Evolutionary conservation across 2,329 filamentous ascomycete genomes (phyloP).

Genomic region (Lasiodiplodia sp.): DNA sequence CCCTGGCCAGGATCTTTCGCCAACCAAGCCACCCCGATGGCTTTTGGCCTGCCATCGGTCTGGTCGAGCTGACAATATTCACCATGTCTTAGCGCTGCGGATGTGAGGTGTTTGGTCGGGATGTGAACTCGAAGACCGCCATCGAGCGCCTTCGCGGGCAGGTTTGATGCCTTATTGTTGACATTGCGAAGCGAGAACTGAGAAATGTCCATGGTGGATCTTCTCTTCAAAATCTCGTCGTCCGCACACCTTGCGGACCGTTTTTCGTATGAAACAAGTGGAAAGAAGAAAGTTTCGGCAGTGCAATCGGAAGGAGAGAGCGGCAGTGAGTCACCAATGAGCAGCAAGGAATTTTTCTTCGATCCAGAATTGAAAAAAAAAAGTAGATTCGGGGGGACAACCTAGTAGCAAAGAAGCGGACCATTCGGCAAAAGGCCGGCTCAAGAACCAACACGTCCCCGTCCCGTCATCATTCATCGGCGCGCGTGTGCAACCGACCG

Average conservation of each 20-base stretch:
- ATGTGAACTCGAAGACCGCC: constrained; percentile 67
- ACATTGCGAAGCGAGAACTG: constrained; percentile 13
- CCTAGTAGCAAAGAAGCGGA: background rate
- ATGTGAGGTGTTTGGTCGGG: constrained; percentile 62
- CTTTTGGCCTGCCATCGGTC: constrained; percentile 48
- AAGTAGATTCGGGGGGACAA: background rate
- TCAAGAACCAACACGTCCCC: constrained; percentile 17
- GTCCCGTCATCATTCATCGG: constrained; percentile 15
- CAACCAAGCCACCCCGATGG: constrained; percentile 69
- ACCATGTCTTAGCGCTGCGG: constrained; percentile 63
- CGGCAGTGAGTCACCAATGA: background rate
- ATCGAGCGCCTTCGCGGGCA: constrained; percentile 57
- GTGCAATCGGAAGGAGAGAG: background rate
- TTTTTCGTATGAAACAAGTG: background rate
- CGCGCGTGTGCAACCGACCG: background rate
- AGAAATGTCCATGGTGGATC: constrained; percentile 20
- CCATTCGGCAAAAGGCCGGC: background rate
- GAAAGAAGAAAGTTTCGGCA: background rate
- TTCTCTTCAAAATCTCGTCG: background rate
- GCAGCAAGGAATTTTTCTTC: constrained; percentile 10
- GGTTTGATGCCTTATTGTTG: constrained; percentile 59
- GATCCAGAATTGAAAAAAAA: background rate
- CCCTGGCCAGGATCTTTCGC: constrained; percentile 55
- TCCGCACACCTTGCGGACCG: background rate
- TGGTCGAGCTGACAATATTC: constrained; percentile 63